Evolutionary conservation across 1,139 yeast species (phyloP), one percentile per base, ranked within the genome.

Genomic region (Blastobotrys raffinosifermentans): DNA sequence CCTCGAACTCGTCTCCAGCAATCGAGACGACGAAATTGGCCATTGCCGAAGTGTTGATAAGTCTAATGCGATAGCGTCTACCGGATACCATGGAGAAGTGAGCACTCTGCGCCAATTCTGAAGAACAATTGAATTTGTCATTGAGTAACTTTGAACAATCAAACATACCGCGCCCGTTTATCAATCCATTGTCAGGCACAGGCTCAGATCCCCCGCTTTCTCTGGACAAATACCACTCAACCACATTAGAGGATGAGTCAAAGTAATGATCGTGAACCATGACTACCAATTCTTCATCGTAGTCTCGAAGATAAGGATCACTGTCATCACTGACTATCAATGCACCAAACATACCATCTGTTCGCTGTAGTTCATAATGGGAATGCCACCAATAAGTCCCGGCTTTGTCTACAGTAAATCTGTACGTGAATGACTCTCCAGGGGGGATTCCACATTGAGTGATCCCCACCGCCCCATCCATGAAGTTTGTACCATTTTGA

Each of bases 141-240:
- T n/a, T 69, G 72, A 53, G 73, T 77, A 14, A 77, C 66, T 15
- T 32, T 14, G 20, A 26, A 41, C 54, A 50, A 2, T 42, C 33
- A 31, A 45, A 44, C 4, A 26, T 29, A 7, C 48, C 44, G 15
- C 39, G 37, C 9, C 65, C 64, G 26, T 58, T 55, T 5, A 55
- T 48, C n/a, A 82, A 80, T 44, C 55, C 54, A 20, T 41, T 40
- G 53, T 77, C 80, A 2, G 95, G 95, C 47, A 85, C 77, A 23
- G 96, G 96, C 60, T 86, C 95, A 26, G 87, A 89, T 41, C 95
- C 95, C 1, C 93, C 83, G 34, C 94, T 91, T 57, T 81, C 81
- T 58, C 70, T 77, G 45, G 70, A 64, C 53, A 66, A 71, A 61
- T 82, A 62, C 61, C 78, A 82, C 5, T 53, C 49, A 10, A 70